Percentiles rank a stretch among this genome's conserved stretches.
Conservation (phyloP, 352 stramenopile genomes). For the Phytophthora tentaculata region DNA sequence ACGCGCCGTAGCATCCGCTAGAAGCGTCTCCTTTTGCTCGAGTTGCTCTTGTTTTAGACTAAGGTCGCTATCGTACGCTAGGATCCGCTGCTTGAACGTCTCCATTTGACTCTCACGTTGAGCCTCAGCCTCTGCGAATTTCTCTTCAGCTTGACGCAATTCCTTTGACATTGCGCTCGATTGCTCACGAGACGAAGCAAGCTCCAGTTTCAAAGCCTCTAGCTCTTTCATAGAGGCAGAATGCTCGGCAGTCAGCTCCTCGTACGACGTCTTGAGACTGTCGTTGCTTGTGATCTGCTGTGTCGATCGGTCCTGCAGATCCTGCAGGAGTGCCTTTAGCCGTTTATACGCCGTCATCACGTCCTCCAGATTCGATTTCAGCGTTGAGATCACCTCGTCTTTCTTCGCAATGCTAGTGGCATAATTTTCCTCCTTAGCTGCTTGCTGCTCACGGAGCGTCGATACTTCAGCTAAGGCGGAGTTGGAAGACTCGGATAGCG, state of each 20-base stretch:
- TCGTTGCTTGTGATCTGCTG: conserved; percentile 44
- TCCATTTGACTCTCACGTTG: conserved; percentile 42
- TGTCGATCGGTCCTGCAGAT: conserved; percentile 51
- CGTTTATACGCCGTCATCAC: conserved; percentile 68
- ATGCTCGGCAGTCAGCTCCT: conserved; percentile 34
- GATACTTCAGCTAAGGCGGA: conserved; percentile 23
- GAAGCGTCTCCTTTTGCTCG: conserved; percentile 33
- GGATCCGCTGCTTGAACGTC: conserved; percentile 33
- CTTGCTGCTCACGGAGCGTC: conserved; percentile 24
- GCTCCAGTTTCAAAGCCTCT: conserved; percentile 36
- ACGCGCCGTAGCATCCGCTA: conserved; percentile 11
- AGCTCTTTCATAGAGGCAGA: conserved; percentile 30
- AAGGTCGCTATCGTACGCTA: conserved; percentile 40
- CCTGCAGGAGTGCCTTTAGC: conserved; percentile 51
- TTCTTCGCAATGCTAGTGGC: conserved; percentile 26
- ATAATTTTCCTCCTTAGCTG: conserved; percentile 21
- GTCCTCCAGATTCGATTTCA: conserved; percentile 71
- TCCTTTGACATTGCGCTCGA: conserved; percentile 16
- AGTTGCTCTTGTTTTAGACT: conserved; percentile 18
- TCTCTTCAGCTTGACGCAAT: conserved; percentile 17
- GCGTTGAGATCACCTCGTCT: conserved; percentile 56
- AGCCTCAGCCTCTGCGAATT: conserved; percentile 22
- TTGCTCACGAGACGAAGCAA: conserved; percentile 32
- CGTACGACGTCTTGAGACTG: conserved; percentile 29
- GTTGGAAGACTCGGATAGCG: conserved; percentile 21